Evolutionary conservation across 192 early-diverging fungal genomes (phyloP).

Genomic region (Coemansia interrupta): DNA sequence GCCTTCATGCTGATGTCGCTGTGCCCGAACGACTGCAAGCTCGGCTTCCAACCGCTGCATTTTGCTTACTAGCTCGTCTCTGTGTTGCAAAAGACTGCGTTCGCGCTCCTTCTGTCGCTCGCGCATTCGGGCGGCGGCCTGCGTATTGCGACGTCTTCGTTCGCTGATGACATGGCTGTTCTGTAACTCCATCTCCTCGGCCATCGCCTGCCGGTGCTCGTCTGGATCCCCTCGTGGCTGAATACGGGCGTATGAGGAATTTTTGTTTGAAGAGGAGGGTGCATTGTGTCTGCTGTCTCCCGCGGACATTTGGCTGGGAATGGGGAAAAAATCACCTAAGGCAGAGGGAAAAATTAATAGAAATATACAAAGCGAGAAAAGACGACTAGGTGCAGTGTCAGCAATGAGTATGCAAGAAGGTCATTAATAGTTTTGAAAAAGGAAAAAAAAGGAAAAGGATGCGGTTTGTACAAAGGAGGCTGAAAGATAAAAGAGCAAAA

Average conservation of each 20-base stretch:
- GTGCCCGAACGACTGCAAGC: conserved; percentile 23
- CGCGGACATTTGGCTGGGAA: neutral
- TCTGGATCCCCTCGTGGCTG: conserved; percentile 47
- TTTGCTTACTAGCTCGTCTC: conserved; percentile 21
- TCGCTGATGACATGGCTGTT: conserved; percentile 21
- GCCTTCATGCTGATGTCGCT: conserved; percentile 44
- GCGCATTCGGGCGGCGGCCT: conserved; percentile 49
- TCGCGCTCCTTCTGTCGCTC: conserved; percentile 46
- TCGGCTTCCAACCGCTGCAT: conserved; percentile 39
- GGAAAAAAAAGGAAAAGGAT: neutral
- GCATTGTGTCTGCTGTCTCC: conserved; percentile 12
- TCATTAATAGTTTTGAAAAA: too few species aligned
- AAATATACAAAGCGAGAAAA: neutral
- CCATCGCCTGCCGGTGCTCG: conserved; percentile 47
- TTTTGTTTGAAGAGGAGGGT: neutral
- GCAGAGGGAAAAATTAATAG: neutral
- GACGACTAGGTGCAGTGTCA: neutral
- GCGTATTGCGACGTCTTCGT: conserved; percentile 37
- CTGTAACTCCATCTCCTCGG: conserved; percentile 39
- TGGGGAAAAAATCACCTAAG: neutral
- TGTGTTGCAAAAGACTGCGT: conserved; percentile 22
- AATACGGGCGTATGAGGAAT: conserved; percentile 31
- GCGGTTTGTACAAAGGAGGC: neutral
- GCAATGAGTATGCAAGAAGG: too few species aligned
- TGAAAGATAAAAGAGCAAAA: neutral